These are phyloP conservation scores for Penicillium digitatum DNA, from an alignment of 2,329 filamentous ascomycete species.

Conservation along the genomic window DNA sequence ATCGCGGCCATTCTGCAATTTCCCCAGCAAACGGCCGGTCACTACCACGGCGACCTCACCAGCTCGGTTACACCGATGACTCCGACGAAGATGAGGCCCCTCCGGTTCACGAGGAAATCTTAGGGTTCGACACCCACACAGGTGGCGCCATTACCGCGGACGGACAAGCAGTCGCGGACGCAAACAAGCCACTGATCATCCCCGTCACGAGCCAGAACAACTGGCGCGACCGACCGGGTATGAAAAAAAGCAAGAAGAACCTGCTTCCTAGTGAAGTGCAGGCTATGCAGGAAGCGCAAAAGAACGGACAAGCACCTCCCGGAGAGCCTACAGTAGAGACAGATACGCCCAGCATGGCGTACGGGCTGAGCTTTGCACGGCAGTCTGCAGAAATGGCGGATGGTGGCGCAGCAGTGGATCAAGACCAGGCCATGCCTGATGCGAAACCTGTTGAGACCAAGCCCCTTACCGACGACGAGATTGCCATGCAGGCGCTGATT, in stretches of 20 bases:
- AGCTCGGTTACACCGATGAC: slow-evolving; percentile 47
- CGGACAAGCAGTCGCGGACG: slow-evolving; percentile 31
- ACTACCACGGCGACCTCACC: slow-evolving; percentile 31
- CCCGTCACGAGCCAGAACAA: slow-evolving; percentile 83
- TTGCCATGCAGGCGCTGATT: slow-evolving; percentile 64
- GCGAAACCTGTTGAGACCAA: slow-evolving; percentile 25
- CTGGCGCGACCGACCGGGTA: slow-evolving; percentile 50
- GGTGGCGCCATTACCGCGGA: slow-evolving; percentile 42
- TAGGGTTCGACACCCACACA: slow-evolving; percentile 51
- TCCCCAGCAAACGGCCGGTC: slow-evolving; percentile 17
- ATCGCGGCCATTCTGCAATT: slow-evolving; percentile 17
- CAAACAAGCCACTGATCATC: slow-evolving; percentile 65
- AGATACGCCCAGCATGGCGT: slow-evolving; percentile 50
- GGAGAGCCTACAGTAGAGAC: slow-evolving; percentile 44
- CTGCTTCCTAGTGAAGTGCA: slow-evolving; percentile 56
- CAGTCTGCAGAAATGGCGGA: slow-evolving; percentile 15
- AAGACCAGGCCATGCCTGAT: slow-evolving; percentile 31
- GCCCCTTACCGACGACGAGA: slow-evolving; percentile 55
- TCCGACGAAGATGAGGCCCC: slow-evolving; percentile 46
- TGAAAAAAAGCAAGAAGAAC: slow-evolving; percentile 59
- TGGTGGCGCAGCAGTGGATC: slow-evolving; percentile 17
- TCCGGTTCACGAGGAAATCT: slow-evolving; percentile 46
- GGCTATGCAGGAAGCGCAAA: slow-evolving; percentile 44
- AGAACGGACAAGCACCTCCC: slow-evolving; percentile 30
- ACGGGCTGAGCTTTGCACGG: slow-evolving; percentile 53